Conservation (phyloP, 306 rosid genomes). For the Macrotyloma uniflorum region DNA sequence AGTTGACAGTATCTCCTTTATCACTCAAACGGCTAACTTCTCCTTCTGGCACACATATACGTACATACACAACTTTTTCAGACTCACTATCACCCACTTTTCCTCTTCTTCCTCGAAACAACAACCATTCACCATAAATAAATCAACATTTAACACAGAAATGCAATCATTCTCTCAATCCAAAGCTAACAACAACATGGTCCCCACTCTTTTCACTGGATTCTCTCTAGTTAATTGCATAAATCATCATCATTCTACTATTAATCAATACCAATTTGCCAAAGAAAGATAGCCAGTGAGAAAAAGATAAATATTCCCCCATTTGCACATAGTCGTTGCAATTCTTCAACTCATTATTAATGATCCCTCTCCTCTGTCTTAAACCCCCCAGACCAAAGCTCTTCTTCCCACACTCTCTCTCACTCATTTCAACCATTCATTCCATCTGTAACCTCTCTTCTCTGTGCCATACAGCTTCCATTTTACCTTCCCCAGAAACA, state of each 20-base stretch:
- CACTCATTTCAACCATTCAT: not conserved
- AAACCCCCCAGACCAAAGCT: not conserved
- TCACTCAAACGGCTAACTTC: slow-evolving; percentile 43
- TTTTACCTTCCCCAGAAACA: slow-evolving; percentile 12
- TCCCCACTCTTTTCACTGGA: not conserved
- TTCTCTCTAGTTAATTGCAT: not conserved
- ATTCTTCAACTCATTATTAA: not conserved
- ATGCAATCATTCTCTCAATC: not conserved
- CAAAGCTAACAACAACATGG: not conserved
- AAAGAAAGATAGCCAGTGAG: not conserved
- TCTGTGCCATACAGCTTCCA: slow-evolving; percentile 9
- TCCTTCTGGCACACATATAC: not conserved
- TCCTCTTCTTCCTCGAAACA: not conserved
- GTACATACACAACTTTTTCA: slow-evolving; percentile 23
- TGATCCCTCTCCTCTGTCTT: not conserved
- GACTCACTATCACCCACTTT: slow-evolving; percentile 5
- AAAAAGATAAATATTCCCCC: slow-evolving; percentile 32
- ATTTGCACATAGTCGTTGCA: not conserved
- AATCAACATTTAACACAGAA: not conserved
- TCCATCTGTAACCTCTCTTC: no score
- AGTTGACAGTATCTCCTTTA: not conserved
- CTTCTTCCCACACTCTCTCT: not conserved
- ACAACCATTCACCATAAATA: not conserved
- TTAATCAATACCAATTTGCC: not conserved
- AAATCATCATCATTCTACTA: not conserved